Evolutionary conservation across 2,329 filamentous ascomycete species (phyloP).

Genomic region (Penicillium sp.): DNA sequence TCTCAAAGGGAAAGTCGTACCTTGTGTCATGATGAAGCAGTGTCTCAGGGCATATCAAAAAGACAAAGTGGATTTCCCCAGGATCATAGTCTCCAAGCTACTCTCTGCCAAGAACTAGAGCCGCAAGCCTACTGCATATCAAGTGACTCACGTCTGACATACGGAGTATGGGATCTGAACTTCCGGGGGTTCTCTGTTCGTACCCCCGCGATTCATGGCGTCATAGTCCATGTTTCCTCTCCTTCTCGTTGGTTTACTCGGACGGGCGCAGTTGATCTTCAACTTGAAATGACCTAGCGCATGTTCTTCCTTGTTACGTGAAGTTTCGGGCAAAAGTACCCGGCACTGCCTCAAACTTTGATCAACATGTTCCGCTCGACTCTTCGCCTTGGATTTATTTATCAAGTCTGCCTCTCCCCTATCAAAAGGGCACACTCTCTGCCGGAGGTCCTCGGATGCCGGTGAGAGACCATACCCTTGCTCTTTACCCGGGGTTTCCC

Average conservation of each 20-base stretch:
- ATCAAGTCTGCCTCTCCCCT: conserved; percentile 3
- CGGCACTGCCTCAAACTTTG: conserved; percentile 15
- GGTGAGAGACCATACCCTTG: neutral
- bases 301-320: conserved; percentile 1
- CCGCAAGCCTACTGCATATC: conserved; percentile 18
- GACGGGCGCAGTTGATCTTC: conserved; percentile 13
- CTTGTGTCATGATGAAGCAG: conserved; percentile 12
- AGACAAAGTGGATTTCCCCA: conserved; percentile 4
- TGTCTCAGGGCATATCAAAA: neutral
- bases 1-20: conserved; percentile 2
- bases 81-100: conserved; percentile 1
- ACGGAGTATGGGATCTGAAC: too few relatives aligned
- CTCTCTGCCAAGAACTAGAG: conserved; percentile 9
- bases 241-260: conserved; percentile 8
- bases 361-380: conserved; percentile 6
- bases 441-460: neutral
- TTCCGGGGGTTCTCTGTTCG: neutral
- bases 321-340: conserved; percentile 9
- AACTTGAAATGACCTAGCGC: conserved; percentile 5
- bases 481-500: neutral
- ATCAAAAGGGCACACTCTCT: neutral
- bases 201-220: conserved; percentile 11
- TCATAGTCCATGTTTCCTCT: conserved; percentile 8
- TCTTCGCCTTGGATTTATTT: conserved; percentile 3
- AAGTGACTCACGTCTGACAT: conserved; percentile 18